These are phyloP conservation scores for Gossypium turneri DNA, from an alignment of 345 rosid species.

Conservation along the genomic window DNA sequence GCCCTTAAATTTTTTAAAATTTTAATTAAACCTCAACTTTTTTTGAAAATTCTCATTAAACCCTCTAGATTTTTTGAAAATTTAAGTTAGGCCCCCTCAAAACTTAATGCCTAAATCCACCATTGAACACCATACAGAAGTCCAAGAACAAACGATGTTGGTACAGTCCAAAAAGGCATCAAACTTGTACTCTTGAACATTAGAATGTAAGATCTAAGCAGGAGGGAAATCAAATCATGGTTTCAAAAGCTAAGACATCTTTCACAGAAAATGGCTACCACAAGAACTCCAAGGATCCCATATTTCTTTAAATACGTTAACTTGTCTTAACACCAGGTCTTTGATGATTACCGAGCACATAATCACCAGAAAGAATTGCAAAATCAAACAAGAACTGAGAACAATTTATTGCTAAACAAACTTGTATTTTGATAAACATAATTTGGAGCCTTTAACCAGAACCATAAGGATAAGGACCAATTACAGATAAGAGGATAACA, in stretches of 20 bases:
- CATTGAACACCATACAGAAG: neutral
- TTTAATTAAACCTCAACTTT: no score
- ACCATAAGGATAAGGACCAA: neutral
- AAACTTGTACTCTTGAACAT: neutral
- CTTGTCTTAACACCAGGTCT: neutral
- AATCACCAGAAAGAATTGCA: neutral
- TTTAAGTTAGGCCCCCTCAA: no score
- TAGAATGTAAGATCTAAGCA: neutral
- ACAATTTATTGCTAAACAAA: neutral
- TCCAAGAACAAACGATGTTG: neutral
- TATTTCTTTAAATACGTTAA: neutral
- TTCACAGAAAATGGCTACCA: constrained; percentile 1
- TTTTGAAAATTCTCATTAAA: no score
- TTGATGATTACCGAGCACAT: neutral
- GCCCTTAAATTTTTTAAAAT: no score
- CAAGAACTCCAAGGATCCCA: neutral
- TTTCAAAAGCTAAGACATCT: neutral
- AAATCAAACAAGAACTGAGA: neutral
- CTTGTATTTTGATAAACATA: neutral
- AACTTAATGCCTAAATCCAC: no score
- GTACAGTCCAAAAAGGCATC: neutral
- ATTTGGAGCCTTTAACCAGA: neutral
- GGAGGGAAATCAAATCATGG: neutral
- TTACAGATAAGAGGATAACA: neutral
- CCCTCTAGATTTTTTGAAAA: no score